Base-by-base conservation (phyloP, 2,329 filamentous ascomycete species). In the Alternaria infectoria region DNA sequence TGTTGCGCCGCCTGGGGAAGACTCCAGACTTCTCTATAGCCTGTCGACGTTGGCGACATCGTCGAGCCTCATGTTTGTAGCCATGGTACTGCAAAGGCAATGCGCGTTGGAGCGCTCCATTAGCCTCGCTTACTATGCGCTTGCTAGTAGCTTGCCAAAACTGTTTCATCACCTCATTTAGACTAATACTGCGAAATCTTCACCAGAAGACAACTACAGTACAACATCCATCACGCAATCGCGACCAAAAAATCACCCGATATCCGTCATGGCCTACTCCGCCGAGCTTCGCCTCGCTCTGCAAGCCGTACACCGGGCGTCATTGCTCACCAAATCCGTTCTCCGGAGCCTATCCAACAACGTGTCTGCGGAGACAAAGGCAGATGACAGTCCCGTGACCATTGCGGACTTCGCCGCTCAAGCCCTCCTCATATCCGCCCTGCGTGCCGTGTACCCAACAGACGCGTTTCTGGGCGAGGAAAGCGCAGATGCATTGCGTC, bases 401-500 rank as follows among this genome's bases (percentile, higher is more conserved):
- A 84, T 88, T 40, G 88, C 87, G 62, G 88, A 90, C 73, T 89
- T 90, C 71, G 88, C 86, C 44, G 85, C 86, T 3, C 88, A 90
- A 74, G 87, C 88, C 10, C 80, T 90, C 36, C 83, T 90, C 69
- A 89, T 89, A 69, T 81, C 81, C 59, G 84, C 86, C 26, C 78
- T 90, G 49, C 86, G 84, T 70, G 75, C 78, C 26, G 81, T 77
- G 50, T 89, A 88, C 67, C 87, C 87, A 0, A 65, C 77, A 3
- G 88, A 90, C 68, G 72, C 74, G n/a, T 88, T 89, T 66, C 80
- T 90, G 44, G 88, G 87, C 59, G 88, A 90, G 76, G 88, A 90
- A 74, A 85, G 84, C 66, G 84, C 87, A 1, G 82, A 81, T 30
- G 83, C 83, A 44, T 80, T 90, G 52, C 83, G 87, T 47, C 62